phyloP scores from a whole-genome alignment of 768 basidiomycete genomes.

The Pilatotrama ljubarskyi region DNA sequence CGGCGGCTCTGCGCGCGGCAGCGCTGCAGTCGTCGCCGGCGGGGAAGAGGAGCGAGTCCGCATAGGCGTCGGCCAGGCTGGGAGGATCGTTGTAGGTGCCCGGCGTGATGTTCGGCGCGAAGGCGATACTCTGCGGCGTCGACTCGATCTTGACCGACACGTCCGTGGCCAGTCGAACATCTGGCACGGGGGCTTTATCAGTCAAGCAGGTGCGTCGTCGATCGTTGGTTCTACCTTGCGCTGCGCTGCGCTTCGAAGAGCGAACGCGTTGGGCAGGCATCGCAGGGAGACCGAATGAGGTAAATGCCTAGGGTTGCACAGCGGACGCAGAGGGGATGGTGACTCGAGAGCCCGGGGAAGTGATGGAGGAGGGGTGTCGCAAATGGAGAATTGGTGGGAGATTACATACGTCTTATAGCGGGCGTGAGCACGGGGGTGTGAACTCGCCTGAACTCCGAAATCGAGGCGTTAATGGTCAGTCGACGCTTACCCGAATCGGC shows the following conservation, averaged over 20 bases:
- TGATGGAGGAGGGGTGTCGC: constrained; percentile 29
- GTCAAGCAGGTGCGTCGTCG: constrained; percentile 6
- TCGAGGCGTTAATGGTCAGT: constrained; percentile 18
- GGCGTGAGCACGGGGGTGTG: constrained; percentile 20
- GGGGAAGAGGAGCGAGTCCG: constrained; percentile 60
- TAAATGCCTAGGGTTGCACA: constrained; percentile 12
- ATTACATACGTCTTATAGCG: constrained; percentile 30
- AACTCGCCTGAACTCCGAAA: constrained; percentile 23
- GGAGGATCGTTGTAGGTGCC: constrained; percentile 55
- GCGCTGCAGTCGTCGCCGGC: constrained; percentile 36
- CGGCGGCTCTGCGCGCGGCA: constrained; percentile 22
- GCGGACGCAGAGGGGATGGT: constrained; percentile 22
- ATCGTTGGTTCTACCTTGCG: constrained; percentile 14
- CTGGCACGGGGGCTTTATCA: constrained; percentile 10
- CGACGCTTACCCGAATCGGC: constrained; percentile 18
- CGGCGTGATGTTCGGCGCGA: constrained; percentile 60
- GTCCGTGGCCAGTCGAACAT: constrained; percentile 11
- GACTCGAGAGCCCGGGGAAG: constrained; percentile 22
- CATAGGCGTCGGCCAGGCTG: constrained; percentile 36
- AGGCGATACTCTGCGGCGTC: constrained; percentile 45
- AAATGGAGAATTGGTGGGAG: constrained; percentile 26
- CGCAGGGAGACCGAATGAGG: constrained; percentile 17
- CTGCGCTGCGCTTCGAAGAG: constrained; percentile 21
- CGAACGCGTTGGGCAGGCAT: constrained; percentile 26
- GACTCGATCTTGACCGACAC: constrained; percentile 12